Evolutionary conservation across 495 filamentous ascomycete genomes (phyloP).

Genomic region (Lasiosphaeria hispida): DNA sequence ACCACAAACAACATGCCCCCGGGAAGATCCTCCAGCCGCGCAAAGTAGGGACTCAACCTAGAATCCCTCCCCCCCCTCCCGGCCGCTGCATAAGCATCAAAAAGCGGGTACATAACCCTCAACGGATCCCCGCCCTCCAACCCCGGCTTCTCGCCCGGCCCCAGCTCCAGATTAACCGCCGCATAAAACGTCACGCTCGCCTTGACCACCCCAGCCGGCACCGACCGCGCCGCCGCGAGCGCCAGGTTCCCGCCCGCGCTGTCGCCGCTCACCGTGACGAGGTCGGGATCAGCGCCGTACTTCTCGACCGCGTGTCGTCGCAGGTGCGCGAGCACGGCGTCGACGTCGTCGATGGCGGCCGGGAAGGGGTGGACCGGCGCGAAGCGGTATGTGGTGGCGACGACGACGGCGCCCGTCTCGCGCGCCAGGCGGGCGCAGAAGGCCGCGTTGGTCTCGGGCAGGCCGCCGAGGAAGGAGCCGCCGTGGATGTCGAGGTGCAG

Average conservation of each 20-base stretch:
- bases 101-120: conserved; percentile 29
- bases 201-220: conserved; percentile 7
- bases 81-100: conserved; percentile 30
- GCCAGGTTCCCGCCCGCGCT: conserved; percentile 33
- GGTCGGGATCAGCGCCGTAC: conserved; percentile 25
- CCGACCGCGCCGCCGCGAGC: conserved; percentile 21
- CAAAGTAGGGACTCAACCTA: conserved; percentile 29
- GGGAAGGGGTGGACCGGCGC: conserved; percentile 21
- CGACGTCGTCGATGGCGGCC: conserved; percentile 27
- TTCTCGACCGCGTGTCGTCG: conserved; percentile 22
- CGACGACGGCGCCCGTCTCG: conserved; percentile 32
- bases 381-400: conserved; percentile 20
- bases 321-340: conserved; percentile 28
- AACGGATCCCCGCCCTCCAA: conserved; percentile 26
- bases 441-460: conserved; percentile 25
- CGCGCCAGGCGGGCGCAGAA: conserved; percentile 27
- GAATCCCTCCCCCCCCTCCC: conserved; percentile 19
- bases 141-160: conserved; percentile 30
- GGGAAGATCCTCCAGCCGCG: conserved; percentile 9
- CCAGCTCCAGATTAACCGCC: conserved; percentile 32
- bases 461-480: conserved; percentile 35
- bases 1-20: conserved; percentile 11
- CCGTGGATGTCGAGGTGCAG: conserved; percentile 37
- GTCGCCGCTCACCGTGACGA: conserved; percentile 31
- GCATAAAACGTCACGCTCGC: conserved; percentile 14